Evolutionary conservation across 345 rosid genomes (phyloP), one percentile per base, ranked within the genome.

Genomic region (Rhodomyrtus tomentosa): DNA sequence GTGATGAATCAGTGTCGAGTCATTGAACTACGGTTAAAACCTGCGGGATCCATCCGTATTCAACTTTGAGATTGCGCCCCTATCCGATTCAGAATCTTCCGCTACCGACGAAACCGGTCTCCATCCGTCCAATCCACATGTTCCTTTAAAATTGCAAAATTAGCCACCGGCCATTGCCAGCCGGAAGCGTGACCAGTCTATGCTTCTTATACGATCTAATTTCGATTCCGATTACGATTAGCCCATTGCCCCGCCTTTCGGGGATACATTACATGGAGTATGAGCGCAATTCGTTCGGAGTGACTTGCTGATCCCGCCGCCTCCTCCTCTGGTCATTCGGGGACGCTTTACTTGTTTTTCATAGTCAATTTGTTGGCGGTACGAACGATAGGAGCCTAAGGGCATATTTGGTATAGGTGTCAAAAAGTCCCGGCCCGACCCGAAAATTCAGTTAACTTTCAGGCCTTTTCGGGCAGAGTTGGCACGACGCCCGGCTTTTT

Each of bases 241-340:
- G 55, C 21, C 55, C 55, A 53, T 53, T 21, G 22, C 25, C 24
- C 55, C 4, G 24, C 55, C 24, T 53, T 53, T 21, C 25, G 22
- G 24, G 10, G 25, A 53, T 53, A 53, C 55, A 3, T 3, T 10
- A 10, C 3, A 25, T 3, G 29, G 3, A 3, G 55, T 3, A 62
- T 6, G 21, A 1, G 32, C 5, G 40, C 11, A 12, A 36, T 16
- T 21, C 2, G 0, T 32, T 68, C 22, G 14, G 76, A n/a, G 25
- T 22, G 3, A 32, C 25, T 0, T 0, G 25, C 25, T 18, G 12
- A 9, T 9, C 45, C 25, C 5, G 2, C 4, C 24, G 6, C 76
- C 76, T 68, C 53, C 53, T 68, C 10, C 9, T 2, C 76, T 62
- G 74, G 45, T 0, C 76, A 0, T 4, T 68, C 76, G 24, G 13